Percentiles rank a stretch among this genome's conserved stretches.
phyloP scores from a whole-genome alignment of 768 basidiomycete genomes.

The Hemileccinum rubropunctum region DNA sequence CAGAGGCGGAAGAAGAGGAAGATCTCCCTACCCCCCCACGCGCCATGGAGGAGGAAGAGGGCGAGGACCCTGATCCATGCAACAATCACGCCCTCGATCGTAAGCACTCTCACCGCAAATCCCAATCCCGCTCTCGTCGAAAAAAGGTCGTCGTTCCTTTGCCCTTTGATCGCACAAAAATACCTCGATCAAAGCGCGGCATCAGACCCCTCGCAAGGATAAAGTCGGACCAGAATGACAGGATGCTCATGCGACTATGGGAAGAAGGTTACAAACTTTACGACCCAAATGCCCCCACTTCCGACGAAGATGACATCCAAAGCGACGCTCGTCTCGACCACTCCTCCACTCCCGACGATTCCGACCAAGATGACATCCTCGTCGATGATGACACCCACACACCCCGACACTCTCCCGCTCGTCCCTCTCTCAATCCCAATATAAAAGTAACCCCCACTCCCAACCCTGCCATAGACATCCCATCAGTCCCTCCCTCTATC shows the following conservation, averaged over 20 bases:
- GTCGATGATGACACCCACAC: conserved; percentile 30
- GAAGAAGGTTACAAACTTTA: conserved; percentile 16
- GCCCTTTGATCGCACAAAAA: conserved; percentile 17
- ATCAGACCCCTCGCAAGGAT: background rate
- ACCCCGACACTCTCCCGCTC: conserved; percentile 21
- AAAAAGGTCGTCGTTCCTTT: conserved; percentile 14
- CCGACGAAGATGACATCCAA: conserved; percentile 18
- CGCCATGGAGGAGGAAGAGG: conserved; percentile 66
- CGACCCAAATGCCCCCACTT: conserved; percentile 17
- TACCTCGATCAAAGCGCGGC: conserved; percentile 19
- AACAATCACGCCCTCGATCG: conserved; percentile 14
- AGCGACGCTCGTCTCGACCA: conserved; percentile 7
- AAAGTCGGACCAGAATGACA: background rate
- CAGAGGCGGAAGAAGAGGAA: conserved; percentile 40
- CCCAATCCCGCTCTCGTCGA: background rate
- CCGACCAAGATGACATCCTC: conserved; percentile 23
- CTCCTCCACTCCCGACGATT: conserved; percentile 4
- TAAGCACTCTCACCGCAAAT: conserved; percentile 1
- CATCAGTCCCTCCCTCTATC: conserved; percentile 19
- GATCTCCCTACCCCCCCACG: conserved; percentile 45
- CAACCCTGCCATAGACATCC: conserved; percentile 19
- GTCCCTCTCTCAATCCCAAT: conserved; percentile 17
- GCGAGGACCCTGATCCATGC: conserved; percentile 31
- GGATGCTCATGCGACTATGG: conserved; percentile 11
- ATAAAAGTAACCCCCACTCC: conserved; percentile 1